Evolutionary conservation across 805 yeast species (phyloP).

Genomic region (Yarrowia sp.): DNA sequence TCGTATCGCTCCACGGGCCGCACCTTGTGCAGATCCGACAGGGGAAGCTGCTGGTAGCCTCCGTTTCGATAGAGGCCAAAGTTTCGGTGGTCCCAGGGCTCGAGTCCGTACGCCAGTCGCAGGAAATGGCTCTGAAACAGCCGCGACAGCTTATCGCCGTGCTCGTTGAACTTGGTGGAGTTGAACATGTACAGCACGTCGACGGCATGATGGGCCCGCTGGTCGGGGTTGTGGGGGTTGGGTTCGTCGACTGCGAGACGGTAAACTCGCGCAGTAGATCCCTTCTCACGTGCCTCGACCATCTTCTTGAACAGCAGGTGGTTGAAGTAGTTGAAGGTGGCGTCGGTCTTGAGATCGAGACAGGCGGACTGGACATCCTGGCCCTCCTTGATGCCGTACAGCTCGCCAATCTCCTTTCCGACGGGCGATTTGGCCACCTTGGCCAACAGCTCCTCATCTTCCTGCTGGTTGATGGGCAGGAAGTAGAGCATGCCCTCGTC

Average conservation of each 20-base stretch:
- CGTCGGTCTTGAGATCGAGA: conserved; percentile 35
- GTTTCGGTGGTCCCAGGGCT: conserved; percentile 29
- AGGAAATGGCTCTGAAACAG: conserved; percentile 32
- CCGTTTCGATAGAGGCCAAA: conserved; percentile 31
- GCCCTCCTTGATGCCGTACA: conserved; percentile 14
- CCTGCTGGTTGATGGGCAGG: conserved; percentile 14
- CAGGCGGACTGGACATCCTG: background rate
- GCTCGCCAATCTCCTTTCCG: background rate
- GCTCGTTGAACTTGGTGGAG: conserved; percentile 37
- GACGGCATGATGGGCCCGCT: conserved; percentile 35
- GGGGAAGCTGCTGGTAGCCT: conserved; percentile 33
- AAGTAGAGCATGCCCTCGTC: conserved; percentile 37
- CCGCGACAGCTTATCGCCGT: conserved; percentile 26
- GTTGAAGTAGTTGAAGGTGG: conserved; percentile 35
- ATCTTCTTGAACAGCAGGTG: conserved; percentile 30
- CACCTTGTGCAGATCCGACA: background rate
- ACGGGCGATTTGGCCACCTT: conserved; percentile 30
- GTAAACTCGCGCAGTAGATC: background rate
- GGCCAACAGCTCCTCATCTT: conserved; percentile 8
- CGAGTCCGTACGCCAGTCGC: conserved; percentile 29
- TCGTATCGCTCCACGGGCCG: conserved; percentile 29
- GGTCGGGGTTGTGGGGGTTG: conserved; percentile 38
- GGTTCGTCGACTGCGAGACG: conserved; percentile 30
- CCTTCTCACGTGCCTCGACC: background rate
- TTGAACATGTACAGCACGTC: conserved; percentile 38